phyloP scores from a whole-genome alignment of 1,284 basidiomycete species.

The Pseudozyma thailandica region DNA sequence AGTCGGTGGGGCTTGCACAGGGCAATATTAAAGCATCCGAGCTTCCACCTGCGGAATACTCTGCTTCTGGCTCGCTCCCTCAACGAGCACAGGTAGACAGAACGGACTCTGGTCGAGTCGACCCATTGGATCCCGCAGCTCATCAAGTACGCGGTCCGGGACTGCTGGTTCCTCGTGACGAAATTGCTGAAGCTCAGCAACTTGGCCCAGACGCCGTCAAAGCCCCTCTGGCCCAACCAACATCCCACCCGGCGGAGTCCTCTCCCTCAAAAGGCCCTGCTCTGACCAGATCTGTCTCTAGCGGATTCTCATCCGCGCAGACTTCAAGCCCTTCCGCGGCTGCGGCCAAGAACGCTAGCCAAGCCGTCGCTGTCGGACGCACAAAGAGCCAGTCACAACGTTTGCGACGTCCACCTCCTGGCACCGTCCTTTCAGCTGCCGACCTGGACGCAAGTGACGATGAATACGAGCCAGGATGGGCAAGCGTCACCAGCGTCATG shows the following conservation, averaged over 20 bases:
- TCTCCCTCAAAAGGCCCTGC: conserved; percentile 9
- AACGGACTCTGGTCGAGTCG: conserved; percentile 51
- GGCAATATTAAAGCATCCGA: background rate
- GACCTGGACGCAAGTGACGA: conserved; percentile 64
- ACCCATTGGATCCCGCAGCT: conserved; percentile 47
- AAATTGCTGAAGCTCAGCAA: conserved; percentile 44
- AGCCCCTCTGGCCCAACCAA: conserved; percentile 18
- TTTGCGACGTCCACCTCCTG: conserved; percentile 55
- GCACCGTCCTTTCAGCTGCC: conserved; percentile 53
- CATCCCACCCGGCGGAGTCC: background rate
- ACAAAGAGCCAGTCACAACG: conserved; percentile 54
- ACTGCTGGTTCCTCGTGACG: conserved; percentile 50
- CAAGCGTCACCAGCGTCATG: conserved; percentile 56
- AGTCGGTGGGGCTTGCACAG: conserved; percentile 7
- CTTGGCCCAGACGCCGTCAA: conserved; percentile 34
- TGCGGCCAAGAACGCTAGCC: conserved; percentile 29
- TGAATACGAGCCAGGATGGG: conserved; percentile 64
- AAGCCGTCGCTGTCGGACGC: conserved; percentile 49
- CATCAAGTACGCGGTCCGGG: conserved; percentile 49
- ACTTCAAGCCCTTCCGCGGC: conserved; percentile 2
- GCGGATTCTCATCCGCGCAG: conserved; percentile 12
- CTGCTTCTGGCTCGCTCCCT: conserved; percentile 27
- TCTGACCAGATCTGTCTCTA: conserved; percentile 7
- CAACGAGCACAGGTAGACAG: conserved; percentile 47
- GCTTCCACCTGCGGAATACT: conserved; percentile 31